Percentiles rank a stretch among this genome's conserved stretches.
phyloP scores from a whole-genome alignment of 2,329 filamentous ascomycete species.

The Mollisia scopiformis region DNA sequence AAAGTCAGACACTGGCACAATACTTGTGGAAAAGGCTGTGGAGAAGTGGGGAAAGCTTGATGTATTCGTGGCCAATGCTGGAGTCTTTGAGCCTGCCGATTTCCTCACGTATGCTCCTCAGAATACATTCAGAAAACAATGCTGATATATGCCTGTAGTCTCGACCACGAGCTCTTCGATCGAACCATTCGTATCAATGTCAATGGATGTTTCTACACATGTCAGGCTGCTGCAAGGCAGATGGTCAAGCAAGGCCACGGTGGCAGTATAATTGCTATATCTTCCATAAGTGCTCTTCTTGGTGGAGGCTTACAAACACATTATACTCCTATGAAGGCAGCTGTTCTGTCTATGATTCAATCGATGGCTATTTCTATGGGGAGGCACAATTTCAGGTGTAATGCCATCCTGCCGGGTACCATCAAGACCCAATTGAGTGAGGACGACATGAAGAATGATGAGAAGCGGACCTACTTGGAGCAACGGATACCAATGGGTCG shows the following conservation, averaged over 20 bases:
- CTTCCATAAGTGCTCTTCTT: constrained; percentile 73
- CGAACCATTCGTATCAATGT: constrained; percentile 80
- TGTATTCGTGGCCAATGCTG: constrained; percentile 59
- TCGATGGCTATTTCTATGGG: constrained; percentile 79
- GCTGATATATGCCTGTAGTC: constrained; percentile 40
- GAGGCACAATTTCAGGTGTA: constrained; percentile 75
- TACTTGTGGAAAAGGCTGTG: constrained; percentile 51
- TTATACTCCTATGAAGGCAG: constrained; percentile 89
- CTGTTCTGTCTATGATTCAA: constrained; percentile 80
- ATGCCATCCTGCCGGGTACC: constrained; percentile 81
- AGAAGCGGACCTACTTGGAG: constrained; percentile 78
- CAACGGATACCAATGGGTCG: constrained; percentile 76
- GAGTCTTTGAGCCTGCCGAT: constrained; percentile 32
- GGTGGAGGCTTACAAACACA: constrained; percentile 80
- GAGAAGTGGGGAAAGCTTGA: constrained; percentile 56
- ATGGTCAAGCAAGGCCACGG: constrained; percentile 71
- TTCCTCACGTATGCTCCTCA: constrained; percentile 7
- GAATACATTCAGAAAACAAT: not conserved
- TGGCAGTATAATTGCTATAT: constrained; percentile 80
- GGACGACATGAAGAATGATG: constrained; percentile 70
- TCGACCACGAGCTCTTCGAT: constrained; percentile 70
- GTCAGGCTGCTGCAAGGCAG: constrained; percentile 81
- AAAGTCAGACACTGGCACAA: constrained; percentile 5
- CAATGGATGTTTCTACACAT: constrained; percentile 81
- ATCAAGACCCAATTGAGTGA: constrained; percentile 85